phyloP scores from a whole-genome alignment of 2,329 filamentous ascomycete species.

The Fusarium sp. region DNA sequence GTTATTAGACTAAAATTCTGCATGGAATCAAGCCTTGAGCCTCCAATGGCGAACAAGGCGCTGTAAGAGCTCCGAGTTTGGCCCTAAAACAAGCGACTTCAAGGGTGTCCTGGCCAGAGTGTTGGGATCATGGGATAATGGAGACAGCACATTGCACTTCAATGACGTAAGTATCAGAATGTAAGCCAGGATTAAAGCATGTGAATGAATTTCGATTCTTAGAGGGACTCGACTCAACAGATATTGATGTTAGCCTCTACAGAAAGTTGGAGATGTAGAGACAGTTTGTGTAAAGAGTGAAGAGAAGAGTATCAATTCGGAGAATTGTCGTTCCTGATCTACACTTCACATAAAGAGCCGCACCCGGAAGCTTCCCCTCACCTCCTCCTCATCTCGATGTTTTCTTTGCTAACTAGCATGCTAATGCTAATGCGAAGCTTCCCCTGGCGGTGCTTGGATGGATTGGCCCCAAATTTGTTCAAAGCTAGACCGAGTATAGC shows the following conservation, averaged over 20 bases:
- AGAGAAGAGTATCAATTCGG: background rate
- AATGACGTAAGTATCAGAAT: conserved; percentile 29
- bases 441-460: conserved; percentile 19
- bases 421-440: conserved; percentile 16
- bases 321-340: background rate
- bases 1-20: background rate
- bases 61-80: conserved; percentile 21
- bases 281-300: background rate
- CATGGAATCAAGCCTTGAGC: background rate
- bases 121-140: conserved; percentile 20
- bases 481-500: conserved; percentile 25
- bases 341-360: conserved; percentile 12
- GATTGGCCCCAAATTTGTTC: conserved; percentile 17
- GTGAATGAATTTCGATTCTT: conserved; percentile 1
- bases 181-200: conserved; percentile 9
- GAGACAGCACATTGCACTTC: conserved; percentile 24
- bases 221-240: background rate
- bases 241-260: background rate
- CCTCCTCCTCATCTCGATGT: background rate
- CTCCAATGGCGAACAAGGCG: conserved; percentile 7
- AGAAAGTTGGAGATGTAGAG: no score
- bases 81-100: conserved; percentile 8
- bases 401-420: background rate
- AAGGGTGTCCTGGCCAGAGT: conserved; percentile 16
- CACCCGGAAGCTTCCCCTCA: conserved; percentile 25